Base-by-base conservation (phyloP, 441 rosid genomes). In the Pelargonium citronellum region DNA sequence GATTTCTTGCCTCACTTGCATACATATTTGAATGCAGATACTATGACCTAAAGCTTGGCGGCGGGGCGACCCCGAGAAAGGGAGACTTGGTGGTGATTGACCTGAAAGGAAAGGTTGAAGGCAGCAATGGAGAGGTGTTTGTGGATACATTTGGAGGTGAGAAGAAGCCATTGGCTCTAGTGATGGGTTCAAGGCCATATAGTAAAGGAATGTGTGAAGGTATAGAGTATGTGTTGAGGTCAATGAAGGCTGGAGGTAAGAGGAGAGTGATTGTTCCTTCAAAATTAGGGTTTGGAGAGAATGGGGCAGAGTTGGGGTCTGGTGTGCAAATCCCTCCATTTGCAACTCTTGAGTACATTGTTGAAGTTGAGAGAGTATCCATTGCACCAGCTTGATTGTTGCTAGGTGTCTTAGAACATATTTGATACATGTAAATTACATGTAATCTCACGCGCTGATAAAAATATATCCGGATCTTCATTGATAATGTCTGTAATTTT, bases 191-290 rank as follows among this genome's bases (percentile, higher is more conserved):
- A 44, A 87, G 93, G 79, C 98, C 98, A 55, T 94, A 88, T 49
- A 83, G 86, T 64, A 94, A 81, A 58, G 97, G 98, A 69, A 17
- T 91, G 83, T 94, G 97, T 70, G 87, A 89, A 81, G 98, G 98
- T 1, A 55, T 91, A 70, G 98, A 94, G 72, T 77, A 80, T 70
- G 85, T 73, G 19, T 49, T 93, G 71, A 86, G 84, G 70, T 81
- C 90, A 67, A 89, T 88, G 91, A 93, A 83, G 70, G 89, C 84
- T 0, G 96, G 98, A 46, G 98, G 97, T 8, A 88, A 84, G 78
- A 87, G 97, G 58, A 88, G 88, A 82, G 91, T 91, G 3, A 85
- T 85, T 4, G 80, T 91, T 60, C 97, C 96, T 78, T 76, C 95
- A 0, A 82, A 61, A 51, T 79, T 89, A 43, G 97, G 95, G 53